Conservation (phyloP, 2,329 filamentous ascomycete species). For the Biscogniauxia sp. region DNA sequence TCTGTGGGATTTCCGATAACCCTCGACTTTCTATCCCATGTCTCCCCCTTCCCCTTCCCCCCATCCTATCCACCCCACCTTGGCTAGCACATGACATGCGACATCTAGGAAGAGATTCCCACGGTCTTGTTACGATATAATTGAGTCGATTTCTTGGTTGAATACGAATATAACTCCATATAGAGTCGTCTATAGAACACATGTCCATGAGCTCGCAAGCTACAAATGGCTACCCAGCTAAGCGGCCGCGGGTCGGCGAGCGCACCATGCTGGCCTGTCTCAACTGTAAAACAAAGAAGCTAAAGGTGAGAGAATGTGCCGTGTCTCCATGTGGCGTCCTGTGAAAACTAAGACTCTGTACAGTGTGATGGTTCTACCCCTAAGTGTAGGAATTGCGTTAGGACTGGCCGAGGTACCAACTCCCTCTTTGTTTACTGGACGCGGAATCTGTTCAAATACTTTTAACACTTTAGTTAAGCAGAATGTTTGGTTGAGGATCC, state of each 20-base stretch:
- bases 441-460: not conserved
- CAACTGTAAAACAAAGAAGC: constrained; percentile 18
- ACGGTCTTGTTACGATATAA: too few species aligned
- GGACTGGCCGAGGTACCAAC: not conserved
- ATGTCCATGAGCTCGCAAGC: too few species aligned
- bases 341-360: not conserved
- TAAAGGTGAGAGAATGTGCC: constrained; percentile 8
- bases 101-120: too few species aligned
- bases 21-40: too few species aligned
- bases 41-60: too few species aligned
- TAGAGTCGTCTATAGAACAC: too few species aligned
- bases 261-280: constrained; percentile 17
- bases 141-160: too few species aligned
- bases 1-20: too few species aligned
- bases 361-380: constrained; percentile 11
- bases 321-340: too few species aligned
- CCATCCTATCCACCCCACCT: too few species aligned
- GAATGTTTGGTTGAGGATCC: constrained; percentile 37
- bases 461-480: constrained; percentile 6
- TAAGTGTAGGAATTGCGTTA: constrained; percentile 10
- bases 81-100: too few species aligned
- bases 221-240: constrained; percentile 1
- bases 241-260: constrained; percentile 4
- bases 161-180: too few species aligned
- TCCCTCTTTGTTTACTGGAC: not conserved